phyloP scores from a whole-genome alignment of 805 yeast genomes.

The Lipomyces orientalis region DNA sequence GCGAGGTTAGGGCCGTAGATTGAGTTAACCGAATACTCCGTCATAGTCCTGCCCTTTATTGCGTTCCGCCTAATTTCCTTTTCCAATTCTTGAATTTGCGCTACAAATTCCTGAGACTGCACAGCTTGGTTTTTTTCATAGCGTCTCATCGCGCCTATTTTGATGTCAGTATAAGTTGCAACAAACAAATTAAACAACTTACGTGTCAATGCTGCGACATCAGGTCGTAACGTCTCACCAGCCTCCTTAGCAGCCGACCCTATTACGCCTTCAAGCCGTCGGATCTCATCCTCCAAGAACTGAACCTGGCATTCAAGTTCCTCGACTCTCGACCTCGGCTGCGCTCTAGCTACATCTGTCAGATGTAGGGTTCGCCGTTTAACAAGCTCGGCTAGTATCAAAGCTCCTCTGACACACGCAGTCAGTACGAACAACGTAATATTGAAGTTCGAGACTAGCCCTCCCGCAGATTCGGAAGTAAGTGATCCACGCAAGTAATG shows the following conservation, averaged over 20 bases:
- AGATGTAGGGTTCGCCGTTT: conserved; percentile 13
- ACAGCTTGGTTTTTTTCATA: conserved; percentile 18
- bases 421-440: conserved; percentile 28
- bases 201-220: conserved; percentile 12
- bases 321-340: not conserved
- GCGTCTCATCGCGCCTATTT: conserved; percentile 16
- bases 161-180: not conserved
- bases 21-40: not conserved
- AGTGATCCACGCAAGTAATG: conserved; percentile 15
- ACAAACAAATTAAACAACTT: not conserved
- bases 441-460: conserved; percentile 26
- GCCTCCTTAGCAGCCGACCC: conserved; percentile 8
- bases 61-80: conserved; percentile 12
- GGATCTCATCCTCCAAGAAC: not conserved
- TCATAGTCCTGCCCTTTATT: not conserved
- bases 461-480: conserved; percentile 12
- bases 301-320: not conserved
- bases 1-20: not conserved
- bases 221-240: not conserved
- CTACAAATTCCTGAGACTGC: conserved; percentile 11
- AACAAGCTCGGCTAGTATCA: conserved; percentile 13
- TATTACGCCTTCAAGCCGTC: conserved; percentile 1
- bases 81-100: conserved; percentile 9
- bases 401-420: conserved; percentile 17
- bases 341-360: not conserved